Conservation (phyloP, 2,329 filamentous ascomycete species). For the Paecilomyces niveus region DNA sequence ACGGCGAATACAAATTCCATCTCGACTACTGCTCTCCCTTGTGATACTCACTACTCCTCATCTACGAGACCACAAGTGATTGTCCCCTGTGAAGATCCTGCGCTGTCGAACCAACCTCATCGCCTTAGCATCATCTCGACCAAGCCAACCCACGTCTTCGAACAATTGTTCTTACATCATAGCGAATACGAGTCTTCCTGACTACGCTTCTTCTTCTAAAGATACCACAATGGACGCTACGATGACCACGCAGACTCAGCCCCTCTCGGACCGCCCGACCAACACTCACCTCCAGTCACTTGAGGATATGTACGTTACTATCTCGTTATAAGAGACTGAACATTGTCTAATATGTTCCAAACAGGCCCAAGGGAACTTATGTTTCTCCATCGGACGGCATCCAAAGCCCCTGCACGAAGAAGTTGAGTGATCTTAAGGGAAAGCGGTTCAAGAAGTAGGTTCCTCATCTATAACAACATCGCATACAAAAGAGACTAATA, state of each 20-base stretch:
- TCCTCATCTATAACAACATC: not conserved
- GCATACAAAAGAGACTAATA: not conserved
- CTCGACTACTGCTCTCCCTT: constrained; percentile 1
- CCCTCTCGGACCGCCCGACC: constrained; percentile 34
- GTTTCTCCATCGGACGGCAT: constrained; percentile 44
- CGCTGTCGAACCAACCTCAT: not conserved
- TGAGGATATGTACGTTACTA: constrained; percentile 11
- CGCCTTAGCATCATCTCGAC: too few relatives aligned
- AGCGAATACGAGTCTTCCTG: not conserved
- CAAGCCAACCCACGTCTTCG: not conserved
- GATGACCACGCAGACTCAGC: constrained; percentile 17
- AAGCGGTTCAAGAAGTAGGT: constrained; percentile 43
- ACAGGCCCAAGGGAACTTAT: constrained; percentile 30
- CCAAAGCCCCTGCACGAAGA: constrained; percentile 45
- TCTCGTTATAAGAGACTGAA: not conserved
- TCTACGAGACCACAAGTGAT: not conserved
- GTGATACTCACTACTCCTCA: not conserved
- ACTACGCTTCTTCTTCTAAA: not conserved
- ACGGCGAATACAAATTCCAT: not conserved
- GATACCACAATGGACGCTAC: constrained; percentile 23
- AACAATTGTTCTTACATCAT: not conserved
- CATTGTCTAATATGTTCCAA: not conserved
- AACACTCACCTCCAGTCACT: constrained; percentile 30
- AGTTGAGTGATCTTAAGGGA: constrained; percentile 42
- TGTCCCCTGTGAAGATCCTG: not conserved